Percentiles rank a stretch among this genome's conserved stretches.
phyloP scores from a whole-genome alignment of 306 rosid species.

The Fragaria vesca region DNA sequence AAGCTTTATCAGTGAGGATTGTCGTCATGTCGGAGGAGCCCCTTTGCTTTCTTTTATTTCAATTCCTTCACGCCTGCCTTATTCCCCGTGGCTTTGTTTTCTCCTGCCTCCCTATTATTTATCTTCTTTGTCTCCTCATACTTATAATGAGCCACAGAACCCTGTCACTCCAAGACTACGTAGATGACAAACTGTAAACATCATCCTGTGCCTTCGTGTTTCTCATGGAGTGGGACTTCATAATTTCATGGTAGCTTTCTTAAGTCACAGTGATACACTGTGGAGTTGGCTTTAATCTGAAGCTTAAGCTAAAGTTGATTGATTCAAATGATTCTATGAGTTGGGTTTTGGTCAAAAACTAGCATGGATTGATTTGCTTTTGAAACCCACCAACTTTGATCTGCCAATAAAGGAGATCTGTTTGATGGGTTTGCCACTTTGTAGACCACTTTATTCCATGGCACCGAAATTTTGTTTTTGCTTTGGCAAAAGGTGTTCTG shows the following conservation, averaged over 20 bases:
- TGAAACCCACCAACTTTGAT: conserved; percentile 47
- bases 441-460: conserved; percentile 45
- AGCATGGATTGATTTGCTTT: conserved; percentile 28
- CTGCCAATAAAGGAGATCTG: neutral
- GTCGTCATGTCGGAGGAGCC: conserved; percentile 74
- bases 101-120: conserved; percentile 2
- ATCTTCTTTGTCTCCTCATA: conserved; percentile 19
- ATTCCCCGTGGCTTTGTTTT: conserved; percentile 61
- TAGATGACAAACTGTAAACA: conserved; percentile 41
- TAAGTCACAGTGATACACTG: conserved; percentile 15
- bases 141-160: neutral
- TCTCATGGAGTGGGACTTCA: conserved; percentile 23
- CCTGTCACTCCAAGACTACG: conserved; percentile 32
- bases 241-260: conserved; percentile 5
- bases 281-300: conserved; percentile 24
- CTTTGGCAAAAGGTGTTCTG: conserved; percentile 49
- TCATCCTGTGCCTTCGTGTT: conserved; percentile 20
- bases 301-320: conserved; percentile 15
- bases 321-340: conserved; percentile 21
- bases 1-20: conserved; percentile 50
- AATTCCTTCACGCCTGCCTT: conserved; percentile 50
- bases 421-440: conserved; percentile 33
- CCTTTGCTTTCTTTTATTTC: conserved; percentile 36
- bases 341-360: conserved; percentile 31
- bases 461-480: conserved; percentile 41